phyloP scores from a whole-genome alignment of 257 asterid genomes.

The Solanum etuberosum region DNA sequence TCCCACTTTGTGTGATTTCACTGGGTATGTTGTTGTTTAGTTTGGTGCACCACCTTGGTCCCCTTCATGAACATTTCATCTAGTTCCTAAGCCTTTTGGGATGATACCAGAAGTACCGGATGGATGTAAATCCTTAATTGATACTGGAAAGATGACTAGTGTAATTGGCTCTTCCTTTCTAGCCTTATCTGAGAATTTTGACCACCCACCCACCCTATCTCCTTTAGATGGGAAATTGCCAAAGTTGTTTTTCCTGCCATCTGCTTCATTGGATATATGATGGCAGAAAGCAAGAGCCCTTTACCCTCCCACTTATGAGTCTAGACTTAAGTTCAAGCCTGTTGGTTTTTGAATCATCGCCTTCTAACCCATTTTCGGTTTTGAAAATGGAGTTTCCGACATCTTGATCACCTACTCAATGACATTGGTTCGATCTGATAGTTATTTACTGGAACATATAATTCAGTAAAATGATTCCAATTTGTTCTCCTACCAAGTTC shows the following conservation, averaged over 20 bases:
- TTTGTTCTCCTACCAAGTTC: background rate
- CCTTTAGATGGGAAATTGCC: background rate
- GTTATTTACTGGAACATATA: background rate
- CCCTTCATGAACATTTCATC: background rate
- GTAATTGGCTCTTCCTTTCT: background rate
- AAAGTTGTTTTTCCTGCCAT: background rate
- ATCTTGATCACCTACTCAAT: background rate
- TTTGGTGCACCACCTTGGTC: background rate
- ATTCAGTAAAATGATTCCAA: background rate
- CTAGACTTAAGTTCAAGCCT: background rate
- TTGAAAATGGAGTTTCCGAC: background rate
- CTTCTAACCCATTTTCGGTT: background rate
- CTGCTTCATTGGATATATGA: background rate
- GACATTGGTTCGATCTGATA: background rate
- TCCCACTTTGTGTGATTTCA: no score
- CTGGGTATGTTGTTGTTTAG: background rate
- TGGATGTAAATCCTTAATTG: background rate
- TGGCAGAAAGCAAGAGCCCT: background rate
- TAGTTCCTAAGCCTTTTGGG: background rate
- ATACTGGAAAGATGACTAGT: background rate
- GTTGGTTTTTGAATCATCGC: background rate
- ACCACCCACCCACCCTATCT: background rate
- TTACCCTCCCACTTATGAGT: background rate
- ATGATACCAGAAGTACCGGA: background rate
- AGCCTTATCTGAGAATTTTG: background rate